Conservation (phyloP, 108 stramenopile species). For the Skeletonema potamos region DNA sequence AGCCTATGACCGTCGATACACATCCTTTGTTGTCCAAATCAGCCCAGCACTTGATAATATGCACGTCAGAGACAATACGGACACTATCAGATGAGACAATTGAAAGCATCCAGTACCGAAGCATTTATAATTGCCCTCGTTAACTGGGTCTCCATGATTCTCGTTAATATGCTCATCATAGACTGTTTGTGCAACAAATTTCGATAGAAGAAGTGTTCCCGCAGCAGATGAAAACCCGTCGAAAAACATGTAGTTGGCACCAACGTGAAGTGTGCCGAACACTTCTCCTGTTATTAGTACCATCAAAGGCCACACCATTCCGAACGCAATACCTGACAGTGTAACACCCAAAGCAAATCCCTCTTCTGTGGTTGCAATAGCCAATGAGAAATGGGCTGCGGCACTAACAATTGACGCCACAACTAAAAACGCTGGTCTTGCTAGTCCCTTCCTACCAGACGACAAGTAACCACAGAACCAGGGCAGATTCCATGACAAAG, state of each 20-base stretch:
- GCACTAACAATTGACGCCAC: conserved; percentile 64
- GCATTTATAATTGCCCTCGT: conserved; percentile 42
- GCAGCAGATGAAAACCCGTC: conserved; percentile 82
- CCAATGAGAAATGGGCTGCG: conserved; percentile 62
- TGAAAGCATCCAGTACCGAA: conserved; percentile 66
- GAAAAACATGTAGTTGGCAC: conserved; percentile 88
- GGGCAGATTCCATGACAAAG: conserved; percentile 53
- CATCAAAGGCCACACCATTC: conserved; percentile 86
- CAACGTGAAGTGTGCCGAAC: conserved; percentile 70
- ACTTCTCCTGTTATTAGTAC: conserved; percentile 75
- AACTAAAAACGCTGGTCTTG: conserved; percentile 75
- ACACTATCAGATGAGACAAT: conserved; percentile 56
- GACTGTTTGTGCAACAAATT: conserved; percentile 73
- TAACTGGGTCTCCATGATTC: conserved; percentile 11
- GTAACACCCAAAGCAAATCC: conserved; percentile 72
- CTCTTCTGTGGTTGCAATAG: conserved; percentile 51
- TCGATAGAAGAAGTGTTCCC: conserved; percentile 77
- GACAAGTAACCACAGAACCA: conserved; percentile 43
- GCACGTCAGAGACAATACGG: conserved; percentile 51
- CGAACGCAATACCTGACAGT: conserved; percentile 76
- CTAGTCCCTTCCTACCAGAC: conserved; percentile 50
- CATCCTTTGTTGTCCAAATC: conserved; percentile 30
- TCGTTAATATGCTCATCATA: conserved; percentile 69
- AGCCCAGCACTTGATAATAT: conserved; percentile 47
- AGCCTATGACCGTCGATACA: conserved; percentile 14